Conservation (phyloP, 164 flowering plant genomes). For the Echeveria elegans region DNA sequence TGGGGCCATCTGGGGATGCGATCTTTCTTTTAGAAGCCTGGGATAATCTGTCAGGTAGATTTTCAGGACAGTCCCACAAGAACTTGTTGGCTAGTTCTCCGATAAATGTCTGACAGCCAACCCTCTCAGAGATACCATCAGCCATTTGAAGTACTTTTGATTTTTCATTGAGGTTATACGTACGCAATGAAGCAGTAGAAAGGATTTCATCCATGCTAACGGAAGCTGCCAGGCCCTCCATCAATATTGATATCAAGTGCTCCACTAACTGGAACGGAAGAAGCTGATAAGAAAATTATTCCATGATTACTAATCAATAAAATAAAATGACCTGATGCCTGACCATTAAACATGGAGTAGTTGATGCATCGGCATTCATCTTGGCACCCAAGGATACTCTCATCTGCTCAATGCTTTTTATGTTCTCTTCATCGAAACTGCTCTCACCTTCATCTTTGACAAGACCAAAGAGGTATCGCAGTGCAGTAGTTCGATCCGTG, state of each 20-base stretch:
- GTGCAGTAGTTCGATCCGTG: slow-evolving; percentile 31
- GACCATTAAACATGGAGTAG: background rate
- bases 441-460: slow-evolving; percentile 26
- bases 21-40: slow-evolving; percentile 62
- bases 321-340: background rate
- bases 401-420: slow-evolving; percentile 39
- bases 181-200: slow-evolving; percentile 12
- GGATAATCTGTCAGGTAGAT: slow-evolving; percentile 56
- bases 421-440: slow-evolving; percentile 34
- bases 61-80: slow-evolving; percentile 97
- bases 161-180: slow-evolving; percentile 21
- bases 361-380: slow-evolving; percentile 3
- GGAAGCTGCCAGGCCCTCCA: slow-evolving; percentile 40
- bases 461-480: slow-evolving; percentile 69
- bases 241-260: slow-evolving; percentile 26
- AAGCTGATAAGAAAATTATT: background rate
- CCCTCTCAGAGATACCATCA: slow-evolving; percentile 28
- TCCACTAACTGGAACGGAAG: slow-evolving; percentile 38
- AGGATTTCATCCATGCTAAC: slow-evolving; percentile 27
- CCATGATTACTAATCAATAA: background rate
- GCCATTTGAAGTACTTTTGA: slow-evolving; percentile 24
- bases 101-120: slow-evolving; percentile 25
- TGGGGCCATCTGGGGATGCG: slow-evolving; percentile 53
- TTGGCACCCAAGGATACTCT: slow-evolving; percentile 29
- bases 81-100: slow-evolving; percentile 58